phyloP scores from a whole-genome alignment of 2,329 filamentous ascomycete species.

The Scytalidium lignicola region DNA sequence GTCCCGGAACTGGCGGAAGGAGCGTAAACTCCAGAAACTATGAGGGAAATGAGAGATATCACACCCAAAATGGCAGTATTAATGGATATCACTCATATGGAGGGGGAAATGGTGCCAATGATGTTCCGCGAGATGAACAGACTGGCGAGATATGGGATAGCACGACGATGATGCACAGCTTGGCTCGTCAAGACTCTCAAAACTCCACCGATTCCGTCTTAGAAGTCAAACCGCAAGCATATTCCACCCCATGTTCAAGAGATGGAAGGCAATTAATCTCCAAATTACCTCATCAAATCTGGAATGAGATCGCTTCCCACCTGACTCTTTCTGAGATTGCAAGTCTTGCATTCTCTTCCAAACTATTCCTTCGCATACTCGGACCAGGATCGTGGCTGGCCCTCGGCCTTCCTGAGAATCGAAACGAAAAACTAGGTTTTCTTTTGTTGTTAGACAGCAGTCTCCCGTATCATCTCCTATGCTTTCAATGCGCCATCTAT shows the following conservation, averaged over 20 bases:
- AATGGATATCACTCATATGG: background rate
- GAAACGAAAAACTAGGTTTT: conserved; percentile 42
- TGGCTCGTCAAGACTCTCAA: conserved; percentile 24
- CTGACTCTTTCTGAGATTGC: conserved; percentile 42
- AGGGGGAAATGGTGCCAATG: background rate
- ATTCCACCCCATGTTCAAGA: background rate
- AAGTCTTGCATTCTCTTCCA: conserved; percentile 43
- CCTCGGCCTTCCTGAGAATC: conserved; percentile 38
- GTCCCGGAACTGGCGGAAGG: background rate
- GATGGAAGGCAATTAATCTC: conserved; percentile 36
- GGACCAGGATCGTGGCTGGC: conserved; percentile 33
- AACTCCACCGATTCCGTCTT: conserved; percentile 15
- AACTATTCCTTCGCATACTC: conserved; percentile 38
- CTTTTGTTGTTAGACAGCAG: conserved; percentile 43
- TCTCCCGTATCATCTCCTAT: conserved; percentile 52
- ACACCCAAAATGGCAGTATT: background rate
- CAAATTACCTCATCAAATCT: conserved; percentile 39
- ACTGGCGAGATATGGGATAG: conserved; percentile 27
- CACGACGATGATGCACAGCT: conserved; percentile 25
- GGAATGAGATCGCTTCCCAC: conserved; percentile 37
- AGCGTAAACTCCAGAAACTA: background rate
- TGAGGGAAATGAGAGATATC: background rate
- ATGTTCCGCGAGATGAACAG: conserved; percentile 8
- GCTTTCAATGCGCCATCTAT: conserved; percentile 51
- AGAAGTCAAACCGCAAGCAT: conserved; percentile 14